Evolutionary conservation across 2,329 filamentous ascomycete species (phyloP).

Genomic region (Claviceps capensis): DNA sequence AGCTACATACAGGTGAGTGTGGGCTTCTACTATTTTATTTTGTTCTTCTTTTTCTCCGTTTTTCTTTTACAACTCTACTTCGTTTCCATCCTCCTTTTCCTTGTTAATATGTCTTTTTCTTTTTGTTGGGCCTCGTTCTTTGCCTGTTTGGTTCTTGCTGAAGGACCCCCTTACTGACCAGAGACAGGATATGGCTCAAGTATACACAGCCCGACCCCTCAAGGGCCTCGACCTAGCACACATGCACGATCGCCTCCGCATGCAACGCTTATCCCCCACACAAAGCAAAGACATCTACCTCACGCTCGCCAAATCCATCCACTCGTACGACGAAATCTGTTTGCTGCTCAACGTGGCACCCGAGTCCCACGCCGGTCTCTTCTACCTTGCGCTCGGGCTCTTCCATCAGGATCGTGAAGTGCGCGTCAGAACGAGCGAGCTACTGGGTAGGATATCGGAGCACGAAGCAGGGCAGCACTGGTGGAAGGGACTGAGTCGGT

Average conservation of each 20-base stretch:
- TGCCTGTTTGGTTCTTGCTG: too few species aligned
- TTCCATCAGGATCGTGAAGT: constrained; percentile 83
- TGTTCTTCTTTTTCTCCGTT: too few species aligned
- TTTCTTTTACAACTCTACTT: too few species aligned
- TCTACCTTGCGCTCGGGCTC: constrained; percentile 79
- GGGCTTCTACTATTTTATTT: too few species aligned
- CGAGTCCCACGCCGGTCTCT: constrained; percentile 75
- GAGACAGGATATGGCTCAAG: constrained; percentile 46
- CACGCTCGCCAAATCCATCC: constrained; percentile 60
- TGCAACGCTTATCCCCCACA: constrained; percentile 60
- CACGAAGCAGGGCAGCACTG: constrained; percentile 91
- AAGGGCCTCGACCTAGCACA: constrained; percentile 81
- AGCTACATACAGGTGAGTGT: constrained; percentile 69
- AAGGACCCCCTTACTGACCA: not conserved
- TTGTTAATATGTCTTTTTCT: not conserved
- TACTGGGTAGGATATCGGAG: constrained; percentile 68
- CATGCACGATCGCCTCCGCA: constrained; percentile 80
- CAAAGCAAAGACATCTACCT: constrained; percentile 78
- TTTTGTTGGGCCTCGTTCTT: not conserved
- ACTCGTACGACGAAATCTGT: constrained; percentile 73
- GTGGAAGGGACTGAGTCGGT: constrained; percentile 75
- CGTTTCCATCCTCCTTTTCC: too few species aligned
- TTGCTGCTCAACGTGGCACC: constrained; percentile 71
- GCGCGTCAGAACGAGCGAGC: constrained; percentile 58
- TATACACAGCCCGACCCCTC: constrained; percentile 52